These are phyloP conservation scores for Cyberlindnera americana DNA, from an alignment of 805 yeast genomes.

Conservation along the genomic window DNA sequence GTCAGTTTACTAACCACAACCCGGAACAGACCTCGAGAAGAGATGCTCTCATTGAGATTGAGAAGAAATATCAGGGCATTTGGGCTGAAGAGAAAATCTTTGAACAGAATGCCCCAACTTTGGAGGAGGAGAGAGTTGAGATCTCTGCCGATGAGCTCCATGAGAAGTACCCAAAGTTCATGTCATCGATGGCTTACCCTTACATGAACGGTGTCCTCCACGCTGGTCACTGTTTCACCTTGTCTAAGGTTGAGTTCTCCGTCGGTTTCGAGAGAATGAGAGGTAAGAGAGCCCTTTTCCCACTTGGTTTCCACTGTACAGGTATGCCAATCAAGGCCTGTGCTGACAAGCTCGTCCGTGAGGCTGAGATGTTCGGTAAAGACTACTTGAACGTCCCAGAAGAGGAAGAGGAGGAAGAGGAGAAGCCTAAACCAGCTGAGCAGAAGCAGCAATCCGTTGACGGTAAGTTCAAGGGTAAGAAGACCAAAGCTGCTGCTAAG, in stretches of 20 bases:
- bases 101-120: constrained; percentile 83
- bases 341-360: constrained; percentile 83
- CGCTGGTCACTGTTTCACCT: constrained; percentile 95
- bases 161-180: constrained; percentile 76
- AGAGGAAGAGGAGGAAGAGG: constrained; percentile 50
- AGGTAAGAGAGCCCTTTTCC: constrained; percentile 89
- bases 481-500: constrained; percentile 91
- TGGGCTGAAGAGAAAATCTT: constrained; percentile 88
- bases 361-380: constrained; percentile 83
- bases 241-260: constrained; percentile 89
- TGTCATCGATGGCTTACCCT: constrained; percentile 87
- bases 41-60: constrained; percentile 86
- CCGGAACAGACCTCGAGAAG: constrained; percentile 77
- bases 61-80: constrained; percentile 76
- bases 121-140: constrained; percentile 57
- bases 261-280: constrained; percentile 93
- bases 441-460: constrained; percentile 60
- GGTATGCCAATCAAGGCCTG: constrained; percentile 98
- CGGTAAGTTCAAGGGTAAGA: constrained; percentile 88
- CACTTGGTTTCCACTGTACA: constrained; percentile 98
- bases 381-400: constrained; percentile 69
- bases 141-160: constrained; percentile 67
- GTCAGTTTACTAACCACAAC: constrained; percentile 1
- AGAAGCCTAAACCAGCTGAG: constrained; percentile 30
- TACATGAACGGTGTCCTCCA: constrained; percentile 98